phyloP scores from a whole-genome alignment of 1,284 basidiomycete species.

The Fomitopsis pinicola region DNA sequence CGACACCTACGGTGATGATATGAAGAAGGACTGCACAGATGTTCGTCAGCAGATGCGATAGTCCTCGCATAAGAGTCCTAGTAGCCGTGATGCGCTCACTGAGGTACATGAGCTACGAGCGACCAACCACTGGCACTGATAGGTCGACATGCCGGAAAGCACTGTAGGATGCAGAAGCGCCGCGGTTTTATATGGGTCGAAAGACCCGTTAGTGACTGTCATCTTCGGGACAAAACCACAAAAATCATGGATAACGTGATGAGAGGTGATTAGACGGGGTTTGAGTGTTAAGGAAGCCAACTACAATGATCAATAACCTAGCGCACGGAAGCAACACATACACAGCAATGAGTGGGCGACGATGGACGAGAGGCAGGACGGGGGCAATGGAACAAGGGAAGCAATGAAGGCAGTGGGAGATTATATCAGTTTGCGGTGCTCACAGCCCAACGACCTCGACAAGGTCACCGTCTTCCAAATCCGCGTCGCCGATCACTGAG shows the following conservation, averaged over 20 bases:
- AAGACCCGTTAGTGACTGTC: neutral
- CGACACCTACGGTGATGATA: neutral
- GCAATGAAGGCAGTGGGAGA: neutral
- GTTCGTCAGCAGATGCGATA: neutral
- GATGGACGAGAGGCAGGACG: neutral
- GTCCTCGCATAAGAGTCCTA: neutral
- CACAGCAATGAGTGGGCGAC: neutral
- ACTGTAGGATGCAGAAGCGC: neutral
- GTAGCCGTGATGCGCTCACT: neutral
- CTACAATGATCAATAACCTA: neutral
- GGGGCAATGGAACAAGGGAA: neutral
- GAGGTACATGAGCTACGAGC: neutral
- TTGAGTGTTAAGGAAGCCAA: neutral
- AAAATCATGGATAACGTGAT: neutral
- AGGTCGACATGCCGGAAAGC: neutral
- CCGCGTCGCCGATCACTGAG: slow-evolving; percentile 55
- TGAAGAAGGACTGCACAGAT: neutral
- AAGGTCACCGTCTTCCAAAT: slow-evolving; percentile 73
- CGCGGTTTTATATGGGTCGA: neutral
- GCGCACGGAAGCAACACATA: neutral
- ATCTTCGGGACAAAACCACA: neutral
- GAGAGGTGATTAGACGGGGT: neutral
- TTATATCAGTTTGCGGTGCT: slow-evolving; percentile 9
- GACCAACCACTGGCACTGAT: neutral
- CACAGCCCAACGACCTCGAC: slow-evolving; percentile 67